phyloP scores from a whole-genome alignment of 1,139 yeast species.

The Saccharomyces hybrid region DNA sequence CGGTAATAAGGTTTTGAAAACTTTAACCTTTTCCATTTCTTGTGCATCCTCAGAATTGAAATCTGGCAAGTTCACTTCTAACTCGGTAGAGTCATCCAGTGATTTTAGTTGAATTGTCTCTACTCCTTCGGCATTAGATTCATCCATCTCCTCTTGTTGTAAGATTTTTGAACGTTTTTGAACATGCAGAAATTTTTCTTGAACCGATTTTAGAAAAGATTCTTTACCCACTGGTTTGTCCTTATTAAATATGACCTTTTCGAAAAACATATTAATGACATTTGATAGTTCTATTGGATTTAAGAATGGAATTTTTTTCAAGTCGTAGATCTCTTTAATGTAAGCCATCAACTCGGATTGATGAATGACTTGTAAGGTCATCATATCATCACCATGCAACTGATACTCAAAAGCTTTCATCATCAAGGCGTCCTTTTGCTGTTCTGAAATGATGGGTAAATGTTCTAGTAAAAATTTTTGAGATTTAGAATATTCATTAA shows the following conservation, averaged over 20 bases:
- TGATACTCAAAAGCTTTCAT: conserved; percentile 90
- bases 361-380: conserved; percentile 59
- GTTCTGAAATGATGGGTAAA: conserved; percentile 64
- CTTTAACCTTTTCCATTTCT: conserved; percentile 45
- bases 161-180: conserved; percentile 64
- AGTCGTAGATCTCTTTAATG: conserved; percentile 54
- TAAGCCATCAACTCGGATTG: conserved; percentile 80
- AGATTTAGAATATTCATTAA: conserved; percentile 41
- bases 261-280: conserved; percentile 64
- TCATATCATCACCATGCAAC: conserved; percentile 47
- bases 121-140: conserved; percentile 40
- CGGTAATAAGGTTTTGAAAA: conserved; percentile 49
- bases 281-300: conserved; percentile 36
- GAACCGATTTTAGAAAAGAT: conserved; percentile 47
- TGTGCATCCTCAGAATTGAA: conserved; percentile 39
- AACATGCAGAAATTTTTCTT: conserved; percentile 75
- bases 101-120: conserved; percentile 85
- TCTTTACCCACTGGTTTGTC: conserved; percentile 47
- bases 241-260: conserved; percentile 47
- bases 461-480: conserved; percentile 49
- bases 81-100: conserved; percentile 73
- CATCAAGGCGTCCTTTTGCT: conserved; percentile 84
- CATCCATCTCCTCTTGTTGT: conserved; percentile 35
- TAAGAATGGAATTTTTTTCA: conserved; percentile 31
- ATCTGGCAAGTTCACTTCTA: conserved; percentile 66